Evolutionary conservation across 2,329 filamentous ascomycete genomes (phyloP), one percentile per base, ranked within the genome.

Genomic region (Pseudofabraea citricarpa): DNA sequence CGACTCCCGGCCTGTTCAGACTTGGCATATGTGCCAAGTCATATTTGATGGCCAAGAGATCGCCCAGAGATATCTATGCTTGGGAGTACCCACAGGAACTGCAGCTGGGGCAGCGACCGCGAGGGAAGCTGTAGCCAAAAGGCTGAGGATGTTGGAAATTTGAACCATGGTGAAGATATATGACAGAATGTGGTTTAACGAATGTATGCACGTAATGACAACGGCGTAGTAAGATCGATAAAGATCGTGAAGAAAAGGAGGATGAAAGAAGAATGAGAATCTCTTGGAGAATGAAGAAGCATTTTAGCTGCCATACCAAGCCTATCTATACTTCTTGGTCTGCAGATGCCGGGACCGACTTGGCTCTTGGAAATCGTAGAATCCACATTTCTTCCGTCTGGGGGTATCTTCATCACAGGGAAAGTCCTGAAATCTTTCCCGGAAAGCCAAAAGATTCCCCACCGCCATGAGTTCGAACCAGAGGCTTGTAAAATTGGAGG

Each of bases 91-190:
- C 19, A 36, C 19, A 6, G 33, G 33, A 3, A 19, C 33, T 13
- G 15, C 33, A 12, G 33, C 33, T 36, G 33, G 33, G 4, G 33
- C 33, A 20, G 33, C 33, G 21, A 20, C 35, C 7, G 23, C 35
- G 18, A 37, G 21, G 21, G 35, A 37, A n/a, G 19, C 35, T 3
- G 35, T 22, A 21, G 35, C 35, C 19, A 37, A 37, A 21, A 37
- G 35, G 35, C 35, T 21, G 21, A 37, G 20, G 16, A 22, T 2
- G 27, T 12, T 5, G 18, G 35, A 37, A 12, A 22, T 13, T 12
- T 21, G 18, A 37, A 37, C 35, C 35, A 37, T 37, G 35, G 18
- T 37, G 35, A 37, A 21, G 23, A 22, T 20, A n/a, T 21, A 21
- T 37, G 12, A n/a, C 5, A 37, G 20, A 37, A 22, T 22, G n/a